These are phyloP conservation scores for Phialocephala subalpina DNA, from an alignment of 2,329 filamentous ascomycete species.

Conservation along the genomic window DNA sequence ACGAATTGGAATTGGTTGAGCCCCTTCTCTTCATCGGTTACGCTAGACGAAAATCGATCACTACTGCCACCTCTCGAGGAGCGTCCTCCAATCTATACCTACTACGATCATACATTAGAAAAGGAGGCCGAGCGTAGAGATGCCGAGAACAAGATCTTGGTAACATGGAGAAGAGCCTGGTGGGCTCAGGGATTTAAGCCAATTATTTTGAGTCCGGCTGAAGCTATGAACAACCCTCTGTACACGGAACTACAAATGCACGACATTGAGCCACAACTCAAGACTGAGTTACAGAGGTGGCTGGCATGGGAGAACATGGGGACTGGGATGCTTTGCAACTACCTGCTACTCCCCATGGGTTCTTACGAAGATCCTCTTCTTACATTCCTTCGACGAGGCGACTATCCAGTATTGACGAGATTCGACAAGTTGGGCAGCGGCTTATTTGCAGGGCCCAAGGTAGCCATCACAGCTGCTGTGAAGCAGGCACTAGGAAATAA, in stretches of 20 bases:
- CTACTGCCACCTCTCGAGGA: constrained; percentile 79
- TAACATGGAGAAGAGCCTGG: constrained; percentile 93
- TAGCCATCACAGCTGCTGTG: constrained; percentile 69
- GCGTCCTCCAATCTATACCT: constrained; percentile 86
- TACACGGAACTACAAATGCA: constrained; percentile 74
- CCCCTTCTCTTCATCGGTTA: constrained; percentile 84
- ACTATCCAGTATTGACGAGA: constrained; percentile 76
- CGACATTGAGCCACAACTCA: constrained; percentile 67
- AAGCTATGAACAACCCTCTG: constrained; percentile 83
- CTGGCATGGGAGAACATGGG: constrained; percentile 93
- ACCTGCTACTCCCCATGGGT: constrained; percentile 86
- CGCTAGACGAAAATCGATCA: constrained; percentile 81
- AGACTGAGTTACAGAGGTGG: constrained; percentile 81
- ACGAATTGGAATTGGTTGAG: constrained; percentile 90
- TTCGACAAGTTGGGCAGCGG: constrained; percentile 77
- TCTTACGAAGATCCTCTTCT: constrained; percentile 76
- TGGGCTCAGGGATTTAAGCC: constrained; percentile 94
- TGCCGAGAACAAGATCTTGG: constrained; percentile 79
- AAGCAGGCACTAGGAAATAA: constrained; percentile 64
- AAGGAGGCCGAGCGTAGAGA: constrained; percentile 71
- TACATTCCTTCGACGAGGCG: constrained; percentile 75
- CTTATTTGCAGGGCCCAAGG: constrained; percentile 75
- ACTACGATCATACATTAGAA: constrained; percentile 75
- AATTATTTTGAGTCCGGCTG: constrained; percentile 78
- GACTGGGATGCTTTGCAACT: constrained; percentile 80